These are phyloP conservation scores for Gyromitra esculenta DNA, from an alignment of 2,329 filamentous ascomycete genomes.

Conservation along the genomic window DNA sequence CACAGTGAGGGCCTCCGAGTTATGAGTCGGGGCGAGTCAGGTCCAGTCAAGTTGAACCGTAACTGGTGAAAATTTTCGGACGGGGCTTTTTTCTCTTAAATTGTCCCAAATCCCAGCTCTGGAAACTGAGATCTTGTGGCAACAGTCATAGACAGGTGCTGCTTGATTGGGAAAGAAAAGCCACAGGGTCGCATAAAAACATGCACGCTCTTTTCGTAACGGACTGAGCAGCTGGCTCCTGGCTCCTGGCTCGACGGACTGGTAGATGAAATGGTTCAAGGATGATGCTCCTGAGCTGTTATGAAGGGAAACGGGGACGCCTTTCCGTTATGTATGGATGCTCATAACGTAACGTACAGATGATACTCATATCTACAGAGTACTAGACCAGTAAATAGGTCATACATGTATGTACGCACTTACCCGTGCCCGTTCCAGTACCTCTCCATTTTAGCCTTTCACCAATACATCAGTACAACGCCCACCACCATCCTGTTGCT, in stretches of 20 bases:
- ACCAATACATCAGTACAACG: neutral
- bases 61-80: constrained; percentile 26
- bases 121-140: constrained; percentile 33
- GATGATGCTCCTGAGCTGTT: constrained; percentile 35
- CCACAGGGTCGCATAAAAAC: constrained; percentile 31
- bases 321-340: constrained; percentile 31
- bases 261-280: constrained; percentile 38
- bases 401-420: constrained; percentile 26
- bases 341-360: constrained; percentile 33
- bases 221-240: constrained; percentile 26
- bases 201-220: constrained; percentile 21
- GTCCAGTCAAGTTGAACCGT: neutral
- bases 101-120: constrained; percentile 13
- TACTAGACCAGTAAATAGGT: constrained; percentile 5
- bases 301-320: constrained; percentile 36
- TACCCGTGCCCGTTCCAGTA: constrained; percentile 17
- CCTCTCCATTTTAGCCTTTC: constrained; percentile 13
- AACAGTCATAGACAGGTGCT: constrained; percentile 29
- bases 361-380: constrained; percentile 29
- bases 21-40: constrained; percentile 22
- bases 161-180: neutral
- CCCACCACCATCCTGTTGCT: constrained; percentile 3
- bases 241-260: constrained; percentile 34
- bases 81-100: constrained; percentile 15
- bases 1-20: neutral